Base-by-base conservation (phyloP, 345 rosid species). In the Populus alba region DNA sequence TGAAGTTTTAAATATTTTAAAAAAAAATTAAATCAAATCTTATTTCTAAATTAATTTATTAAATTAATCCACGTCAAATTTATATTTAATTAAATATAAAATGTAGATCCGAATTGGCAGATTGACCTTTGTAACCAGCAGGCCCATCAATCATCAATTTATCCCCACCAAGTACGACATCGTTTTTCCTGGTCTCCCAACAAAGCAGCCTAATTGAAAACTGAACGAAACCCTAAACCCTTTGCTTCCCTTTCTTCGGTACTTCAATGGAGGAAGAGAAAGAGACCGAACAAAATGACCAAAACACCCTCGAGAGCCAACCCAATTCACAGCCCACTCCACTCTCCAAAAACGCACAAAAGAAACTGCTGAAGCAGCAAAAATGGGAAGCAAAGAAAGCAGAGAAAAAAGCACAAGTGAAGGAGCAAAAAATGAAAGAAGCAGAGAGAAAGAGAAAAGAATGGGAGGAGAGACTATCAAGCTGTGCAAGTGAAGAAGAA, bases 311-410 rank as follows among this genome's bases (percentile, higher is more conserved):
- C 72, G 72, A 27, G 15, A 77, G 74, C 70, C 80, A 62, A 57
- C 57, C 78, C 3, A 55, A 77, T 68, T 67, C 71, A 1, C 79
- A 61, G 18, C 68, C 27, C 65, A 41, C 65, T 12, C 81, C 85
- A 0, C 85, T 90, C 25, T 97, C 98, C 3, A 92, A 94, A 80
- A 92, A 77, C 22, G 97, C 97, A 25, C 93, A 90, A 75, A 97
- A 92, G 90, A 92, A 87, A 91, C 90, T 86, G 5, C 76, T 94
- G 83, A 97, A 87, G 87, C 98, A 90, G 74, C 89, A 87, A 83
- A 87, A 82, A 73, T 92, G 65, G 87, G 97, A 90, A 71, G 97
- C 86, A 45, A 89, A 89, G 89, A 96, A 94, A 81, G 91, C 95
- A 5, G 97, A 92, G 93, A 96, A 91, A 86, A 92, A 94, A 82